phyloP scores from a whole-genome alignment of 495 filamentous ascomycete species.

The Aspergillus olivimuriae region DNA sequence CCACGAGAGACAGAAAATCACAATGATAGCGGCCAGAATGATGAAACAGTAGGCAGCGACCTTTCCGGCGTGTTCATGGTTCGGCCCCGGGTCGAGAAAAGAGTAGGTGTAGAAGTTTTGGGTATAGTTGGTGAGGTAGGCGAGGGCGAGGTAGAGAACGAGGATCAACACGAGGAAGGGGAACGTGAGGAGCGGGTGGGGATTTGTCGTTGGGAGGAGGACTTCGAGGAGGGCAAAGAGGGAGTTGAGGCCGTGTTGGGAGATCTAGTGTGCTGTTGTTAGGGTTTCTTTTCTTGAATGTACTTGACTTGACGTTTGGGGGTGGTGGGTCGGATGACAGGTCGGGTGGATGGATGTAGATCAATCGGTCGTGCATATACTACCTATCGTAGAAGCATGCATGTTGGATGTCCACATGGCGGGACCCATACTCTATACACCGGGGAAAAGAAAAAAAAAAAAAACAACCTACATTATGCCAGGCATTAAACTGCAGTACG shows the following conservation, averaged over 20 bases:
- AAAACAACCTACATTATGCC: slow-evolving; percentile 63
- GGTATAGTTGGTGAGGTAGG: slow-evolving; percentile 63
- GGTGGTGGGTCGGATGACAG: no score
- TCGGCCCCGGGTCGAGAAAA: slow-evolving; percentile 58
- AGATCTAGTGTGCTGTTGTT: slow-evolving; percentile 36
- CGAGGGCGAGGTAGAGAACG: slow-evolving; percentile 63
- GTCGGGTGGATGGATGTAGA: no score
- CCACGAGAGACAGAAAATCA: slow-evolving; percentile 56
- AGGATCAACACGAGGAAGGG: slow-evolving; percentile 45
- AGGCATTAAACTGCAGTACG: slow-evolving; percentile 41
- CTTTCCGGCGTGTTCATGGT: slow-evolving; percentile 34
- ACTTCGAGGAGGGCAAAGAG: slow-evolving; percentile 69
- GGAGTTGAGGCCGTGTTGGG: slow-evolving; percentile 67
- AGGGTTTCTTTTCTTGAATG: not conserved
- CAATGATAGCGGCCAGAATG: slow-evolving; percentile 54
- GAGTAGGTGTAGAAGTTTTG: slow-evolving; percentile 68
- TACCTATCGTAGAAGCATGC: no score
- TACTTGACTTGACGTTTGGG: no score
- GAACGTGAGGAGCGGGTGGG: slow-evolving; percentile 38
- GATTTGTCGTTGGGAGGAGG: slow-evolving; percentile 52
- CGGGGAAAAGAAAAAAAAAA: no score
- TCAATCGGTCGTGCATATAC: no score
- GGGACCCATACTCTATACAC: no score
- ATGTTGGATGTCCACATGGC: no score
- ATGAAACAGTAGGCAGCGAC: slow-evolving; percentile 47